Conservation (phyloP, 805 yeast species). For the Pichia kluyveri region DNA sequence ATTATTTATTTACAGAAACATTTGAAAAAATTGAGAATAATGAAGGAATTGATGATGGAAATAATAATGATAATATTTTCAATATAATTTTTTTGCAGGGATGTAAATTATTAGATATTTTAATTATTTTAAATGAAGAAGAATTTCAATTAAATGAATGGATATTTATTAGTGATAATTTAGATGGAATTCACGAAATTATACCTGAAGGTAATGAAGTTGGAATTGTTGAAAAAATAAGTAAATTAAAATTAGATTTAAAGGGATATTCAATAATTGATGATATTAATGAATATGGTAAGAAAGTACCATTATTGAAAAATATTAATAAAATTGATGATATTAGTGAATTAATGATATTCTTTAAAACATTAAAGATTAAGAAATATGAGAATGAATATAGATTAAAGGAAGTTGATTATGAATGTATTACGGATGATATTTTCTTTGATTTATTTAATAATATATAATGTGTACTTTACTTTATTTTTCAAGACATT, state of each 20-base stretch:
- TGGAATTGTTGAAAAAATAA: conserved; percentile 27
- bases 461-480: background rate
- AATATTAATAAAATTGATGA: conserved; percentile 33
- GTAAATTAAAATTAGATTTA: conserved; percentile 12
- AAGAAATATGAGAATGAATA: conserved; percentile 59
- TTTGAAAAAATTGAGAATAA: conserved; percentile 22
- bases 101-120: conserved; percentile 70
- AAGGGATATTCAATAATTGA: conserved; percentile 16
- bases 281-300: conserved; percentile 3
- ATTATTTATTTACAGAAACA: conserved; percentile 31
- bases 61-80: conserved; percentile 19
- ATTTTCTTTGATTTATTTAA: conserved; percentile 46
- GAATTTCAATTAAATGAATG: conserved; percentile 75
- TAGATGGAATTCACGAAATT: conserved; percentile 23
- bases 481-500: conserved; percentile 2
- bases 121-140: conserved; percentile 60
- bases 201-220: conserved; percentile 16
- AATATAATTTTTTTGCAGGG: conserved; percentile 42
- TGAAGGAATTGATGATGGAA: conserved; percentile 1
- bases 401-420: conserved; percentile 36
- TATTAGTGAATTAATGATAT: conserved; percentile 44
- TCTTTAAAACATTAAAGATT: conserved; percentile 58
- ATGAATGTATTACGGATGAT: conserved; percentile 44
- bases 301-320: conserved; percentile 35
- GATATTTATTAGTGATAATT: conserved; percentile 67